These are phyloP conservation scores for Macrotyloma uniflorum DNA, from an alignment of 306 rosid species.

Conservation along the genomic window DNA sequence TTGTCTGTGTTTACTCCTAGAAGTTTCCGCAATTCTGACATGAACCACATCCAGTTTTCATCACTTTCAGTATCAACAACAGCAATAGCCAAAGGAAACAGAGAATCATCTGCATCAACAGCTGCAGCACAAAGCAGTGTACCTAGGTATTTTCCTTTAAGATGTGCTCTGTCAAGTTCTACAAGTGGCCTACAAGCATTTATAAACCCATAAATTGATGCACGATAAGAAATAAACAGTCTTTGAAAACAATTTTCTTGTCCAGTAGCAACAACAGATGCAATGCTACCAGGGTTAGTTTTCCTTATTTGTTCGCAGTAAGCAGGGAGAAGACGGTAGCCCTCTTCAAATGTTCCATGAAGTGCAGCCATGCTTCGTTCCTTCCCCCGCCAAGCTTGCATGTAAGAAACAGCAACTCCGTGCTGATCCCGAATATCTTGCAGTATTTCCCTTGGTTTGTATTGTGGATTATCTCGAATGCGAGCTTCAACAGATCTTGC, in stretches of 20 bases:
- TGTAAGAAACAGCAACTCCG: constrained; percentile 98
- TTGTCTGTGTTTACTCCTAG: constrained; percentile 92
- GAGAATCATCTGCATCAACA: constrained; percentile 89
- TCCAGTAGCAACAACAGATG: constrained; percentile 92
- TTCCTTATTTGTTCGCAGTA: constrained; percentile 92
- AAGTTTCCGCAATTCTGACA: constrained; percentile 96
- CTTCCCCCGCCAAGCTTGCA: constrained; percentile 99
- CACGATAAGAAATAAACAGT: constrained; percentile 82
- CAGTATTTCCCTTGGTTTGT: constrained; percentile 92
- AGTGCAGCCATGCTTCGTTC: constrained; percentile 99
- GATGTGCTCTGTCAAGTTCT: constrained; percentile 90
- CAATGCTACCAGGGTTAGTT: constrained; percentile 92
- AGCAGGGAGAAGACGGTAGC: constrained; percentile 87
- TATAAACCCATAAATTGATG: constrained; percentile 92
- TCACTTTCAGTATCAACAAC: constrained; percentile 89
- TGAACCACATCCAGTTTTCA: constrained; percentile 99
- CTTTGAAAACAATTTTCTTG: constrained; percentile 93
- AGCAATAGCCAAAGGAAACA: constrained; percentile 91
- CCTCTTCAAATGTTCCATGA: constrained; percentile 99
- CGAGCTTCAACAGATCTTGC: constrained; percentile 98
- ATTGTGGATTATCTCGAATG: constrained; percentile 91
- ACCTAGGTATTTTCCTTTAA: constrained; percentile 93
- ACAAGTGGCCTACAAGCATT: constrained; percentile 97
- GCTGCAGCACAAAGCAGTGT: constrained; percentile 86
- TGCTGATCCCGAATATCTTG: constrained; percentile 97